Percentiles rank a stretch among this genome's conserved stretches.
phyloP scores from a whole-genome alignment of 177 flowering plant species.

The Telopea speciosissima region DNA sequence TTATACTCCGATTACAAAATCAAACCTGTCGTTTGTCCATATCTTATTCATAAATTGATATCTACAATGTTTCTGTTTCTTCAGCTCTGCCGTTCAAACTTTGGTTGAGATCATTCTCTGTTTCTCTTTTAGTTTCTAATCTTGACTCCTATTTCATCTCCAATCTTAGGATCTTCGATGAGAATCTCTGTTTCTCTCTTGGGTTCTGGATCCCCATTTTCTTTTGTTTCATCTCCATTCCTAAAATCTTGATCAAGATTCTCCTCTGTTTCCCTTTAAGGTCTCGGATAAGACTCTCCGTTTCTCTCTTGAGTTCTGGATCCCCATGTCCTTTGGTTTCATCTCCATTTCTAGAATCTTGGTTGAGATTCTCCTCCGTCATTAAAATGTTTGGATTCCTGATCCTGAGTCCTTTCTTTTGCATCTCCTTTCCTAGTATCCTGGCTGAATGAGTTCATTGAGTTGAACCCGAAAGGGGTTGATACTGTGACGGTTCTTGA shows the following conservation, averaged over 20 bases:
- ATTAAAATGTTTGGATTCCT: background rate
- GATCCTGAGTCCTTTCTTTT: conserved; percentile 7
- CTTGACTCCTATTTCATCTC: conserved; percentile 1
- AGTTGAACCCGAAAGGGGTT: conserved; percentile 50
- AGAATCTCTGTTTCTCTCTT: conserved; percentile 1
- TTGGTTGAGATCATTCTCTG: too few relatives aligned
- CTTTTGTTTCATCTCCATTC: conserved; percentile 10
- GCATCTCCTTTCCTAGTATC: conserved; percentile 6
- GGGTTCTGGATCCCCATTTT: background rate
- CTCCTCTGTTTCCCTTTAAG: background rate
- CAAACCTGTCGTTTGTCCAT: background rate
- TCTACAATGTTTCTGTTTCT: conserved; percentile 1
- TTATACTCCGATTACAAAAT: background rate
- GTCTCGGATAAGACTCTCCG: background rate
- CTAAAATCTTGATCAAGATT: background rate
- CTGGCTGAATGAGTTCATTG: conserved; percentile 41
- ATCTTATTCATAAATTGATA: too few relatives aligned
- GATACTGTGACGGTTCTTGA: conserved; percentile 35
- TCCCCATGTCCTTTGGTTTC: conserved; percentile 6
- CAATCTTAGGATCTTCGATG: conserved; percentile 1
- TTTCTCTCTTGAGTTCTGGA: conserved; percentile 1
- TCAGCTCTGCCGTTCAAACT: background rate
- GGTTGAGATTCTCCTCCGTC: background rate
- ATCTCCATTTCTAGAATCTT: conserved; percentile 6
- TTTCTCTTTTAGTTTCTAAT: background rate